Evolutionary conservation across 2,329 filamentous ascomycete species (phyloP), one percentile per base, ranked within the genome.

Genomic region (Pestalotiopsis sp.): DNA sequence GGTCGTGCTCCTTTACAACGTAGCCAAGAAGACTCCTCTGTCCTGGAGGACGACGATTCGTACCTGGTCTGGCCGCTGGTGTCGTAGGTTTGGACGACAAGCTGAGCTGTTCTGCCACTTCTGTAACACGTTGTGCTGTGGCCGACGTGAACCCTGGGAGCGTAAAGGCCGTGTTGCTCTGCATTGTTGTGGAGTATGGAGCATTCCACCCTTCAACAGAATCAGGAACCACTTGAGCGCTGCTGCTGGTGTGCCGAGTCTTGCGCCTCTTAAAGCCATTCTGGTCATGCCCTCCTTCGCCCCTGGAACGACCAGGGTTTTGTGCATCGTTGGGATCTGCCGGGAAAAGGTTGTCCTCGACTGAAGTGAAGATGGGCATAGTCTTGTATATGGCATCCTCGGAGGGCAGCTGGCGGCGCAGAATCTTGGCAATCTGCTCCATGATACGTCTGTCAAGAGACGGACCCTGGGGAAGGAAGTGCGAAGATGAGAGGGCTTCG

Each of bases 341-440:
- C 0, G 92, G 91, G 80, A 90, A 93, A 11, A 85, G 75, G 70
- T 92, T 87, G 75, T 96, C 93, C 73, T 92, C 89, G 0, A 83
- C 81, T 57, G 81, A 84, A 67, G 85, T 86, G 78, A 90, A 84
- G 24, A 79, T 75, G 0, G 86, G 84, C 55, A 89, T 80, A 5
- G 78, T 78, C 64, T 85, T 82, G 64, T 85, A 85, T 59, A 94
- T 84, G 38, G 81, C 78, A 61, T 84, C 79, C 63, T 87, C 81
- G 1, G 84, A 78, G 10, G 92, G 91, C 44, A 88, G 84, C 1
- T 83, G 78, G 67, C 93, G 86, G 6, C 86, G 80, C 4, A 98
- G 81, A 20, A 97, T 95, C 62, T 85, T 88, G 4, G 92, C 91
- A 7, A 96, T 86, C 38, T 88, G 87, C 52, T 86, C 83, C 11